Evolutionary conservation across 345 rosid genomes (phyloP).

Genomic region (Diplotaxis tenuifolia): DNA sequence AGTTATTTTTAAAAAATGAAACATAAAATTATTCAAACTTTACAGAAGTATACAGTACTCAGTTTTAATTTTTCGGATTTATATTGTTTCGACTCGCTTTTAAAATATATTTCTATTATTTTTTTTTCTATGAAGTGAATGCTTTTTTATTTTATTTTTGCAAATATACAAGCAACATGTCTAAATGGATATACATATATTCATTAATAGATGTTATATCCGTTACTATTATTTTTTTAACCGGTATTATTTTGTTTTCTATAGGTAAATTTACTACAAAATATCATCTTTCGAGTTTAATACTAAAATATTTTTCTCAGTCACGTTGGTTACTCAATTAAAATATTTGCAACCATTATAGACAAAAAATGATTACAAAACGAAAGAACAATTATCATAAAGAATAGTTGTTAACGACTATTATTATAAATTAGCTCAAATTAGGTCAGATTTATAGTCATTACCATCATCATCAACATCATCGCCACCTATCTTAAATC

Average conservation of each 20-base stretch:
- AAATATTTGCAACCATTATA: neutral
- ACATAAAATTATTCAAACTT: neutral
- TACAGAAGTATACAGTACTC: neutral
- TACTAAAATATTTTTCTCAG: neutral
- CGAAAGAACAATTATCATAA: neutral
- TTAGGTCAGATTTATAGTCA: slow-evolving; percentile 30
- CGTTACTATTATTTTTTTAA: neutral
- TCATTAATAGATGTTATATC: neutral
- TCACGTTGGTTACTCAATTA: neutral
- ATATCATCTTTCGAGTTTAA: neutral
- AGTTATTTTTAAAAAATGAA: too few species aligned
- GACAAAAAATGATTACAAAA: neutral
- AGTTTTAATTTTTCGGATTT: neutral
- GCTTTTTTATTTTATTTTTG: neutral
- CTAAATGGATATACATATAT: neutral
- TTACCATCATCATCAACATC: slow-evolving; percentile 5
- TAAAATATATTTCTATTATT: too few species aligned
- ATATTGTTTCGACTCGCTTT: neutral
- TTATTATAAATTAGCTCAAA: neutral
- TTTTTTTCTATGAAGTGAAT: too few species aligned
- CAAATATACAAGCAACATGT: neutral
- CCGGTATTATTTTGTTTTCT: neutral
- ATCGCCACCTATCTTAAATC: slow-evolving; percentile 22
- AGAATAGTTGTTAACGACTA: neutral
- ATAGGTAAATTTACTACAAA: neutral